Conservation (phyloP, 2,329 filamentous ascomycete species). For the Curvularia lunata region DNA sequence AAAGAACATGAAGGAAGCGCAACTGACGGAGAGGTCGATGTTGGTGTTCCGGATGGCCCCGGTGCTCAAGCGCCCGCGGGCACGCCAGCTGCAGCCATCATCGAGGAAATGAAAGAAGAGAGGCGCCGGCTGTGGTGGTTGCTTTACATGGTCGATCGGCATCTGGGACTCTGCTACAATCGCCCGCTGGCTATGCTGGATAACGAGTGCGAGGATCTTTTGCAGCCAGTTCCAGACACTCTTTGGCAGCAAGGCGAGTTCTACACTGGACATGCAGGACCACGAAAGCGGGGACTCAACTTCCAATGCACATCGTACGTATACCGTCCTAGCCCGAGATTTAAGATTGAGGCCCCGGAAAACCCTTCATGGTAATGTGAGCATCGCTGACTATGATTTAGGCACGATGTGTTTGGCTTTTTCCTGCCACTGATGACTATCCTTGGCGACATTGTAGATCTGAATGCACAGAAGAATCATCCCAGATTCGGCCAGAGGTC, state of each 20-base stretch:
- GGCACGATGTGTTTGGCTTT: conserved; percentile 86
- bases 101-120: conserved; percentile 72
- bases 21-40: conserved; percentile 48
- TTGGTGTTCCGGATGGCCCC: conserved; percentile 42
- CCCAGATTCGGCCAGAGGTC: conserved; percentile 79
- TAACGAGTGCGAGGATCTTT: conserved; percentile 76
- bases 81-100: conserved; percentile 43
- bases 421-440: conserved; percentile 94
- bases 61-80: conserved; percentile 33
- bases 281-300: conserved; percentile 66
- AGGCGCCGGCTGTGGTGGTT: conserved; percentile 92
- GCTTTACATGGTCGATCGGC: conserved; percentile 81
- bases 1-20: conserved; percentile 43
- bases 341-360: too few relatives aligned
- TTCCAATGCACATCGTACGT: conserved; percentile 75
- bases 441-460: conserved; percentile 86
- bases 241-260: conserved; percentile 87
- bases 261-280: conserved; percentile 54
- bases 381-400: conserved; percentile 11
- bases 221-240: conserved; percentile 85
- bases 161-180: conserved; percentile 90
- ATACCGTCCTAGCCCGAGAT: neutral
- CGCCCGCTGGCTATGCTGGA: conserved; percentile 85
- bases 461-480: conserved; percentile 87
- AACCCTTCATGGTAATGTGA: neutral